Base-by-base conservation (phyloP, 2,329 filamentous ascomycete species). In the Ilyonectria robusta region DNA sequence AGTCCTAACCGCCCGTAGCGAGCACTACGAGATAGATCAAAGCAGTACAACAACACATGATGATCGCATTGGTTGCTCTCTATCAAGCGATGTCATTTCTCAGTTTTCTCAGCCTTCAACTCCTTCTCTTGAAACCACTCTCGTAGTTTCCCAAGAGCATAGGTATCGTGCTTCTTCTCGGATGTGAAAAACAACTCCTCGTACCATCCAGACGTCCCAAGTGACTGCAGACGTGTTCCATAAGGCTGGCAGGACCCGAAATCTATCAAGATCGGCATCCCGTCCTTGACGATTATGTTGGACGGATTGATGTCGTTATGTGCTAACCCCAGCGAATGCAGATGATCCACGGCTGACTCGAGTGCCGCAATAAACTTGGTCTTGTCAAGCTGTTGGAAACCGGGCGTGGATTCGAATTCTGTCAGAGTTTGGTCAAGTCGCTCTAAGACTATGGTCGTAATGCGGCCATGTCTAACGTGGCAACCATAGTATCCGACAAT, bases 301-400 rank as follows among this genome's bases (percentile, higher is more conserved):
- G 50, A 15, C 2, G 72, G 72, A 44, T 72, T 72, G 23, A 72
- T 35, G 51, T 74, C 69, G 59, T 72, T 74, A 46, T 74, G 72
- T 4, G 66, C 67, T 31, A 66, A 47, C 2, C 69, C 72, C 6
- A 72, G 51, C 2, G 67, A 67, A 51, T 74, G 72, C 3, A 74
- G 21, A 48, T 72, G 51, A 37, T 50, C 59, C 6, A 70, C 59
- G 3, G 66, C 66, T 13, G 62, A 67, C 37, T 64, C 59, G 2
- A 73, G 50, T 4, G 53, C 61, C 6, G 51, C 37, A 6, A 70
- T 19, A 31, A 70, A 66, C 11, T 17, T 37, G 8, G n/a, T 13
- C 19, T 65, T 68, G 35, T 69, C 37, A 15, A 72, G 23, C 46
- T 71, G n/a, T 17, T 60, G 17, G 33, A 57, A 61, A 9, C 23